Evolutionary conservation across 805 yeast species (phyloP).

Genomic region (Candida maesae): DNA sequence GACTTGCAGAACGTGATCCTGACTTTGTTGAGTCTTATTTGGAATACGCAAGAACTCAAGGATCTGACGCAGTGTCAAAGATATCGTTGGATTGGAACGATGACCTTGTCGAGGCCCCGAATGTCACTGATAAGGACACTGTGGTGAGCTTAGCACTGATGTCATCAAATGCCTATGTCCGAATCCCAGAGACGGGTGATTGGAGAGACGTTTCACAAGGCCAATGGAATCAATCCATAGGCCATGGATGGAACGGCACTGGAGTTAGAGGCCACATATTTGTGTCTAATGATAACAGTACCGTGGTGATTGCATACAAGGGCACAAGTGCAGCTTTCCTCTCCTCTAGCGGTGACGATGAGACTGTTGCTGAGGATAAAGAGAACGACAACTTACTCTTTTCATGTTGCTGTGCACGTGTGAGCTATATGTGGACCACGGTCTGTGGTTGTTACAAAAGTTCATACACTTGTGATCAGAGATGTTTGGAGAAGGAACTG

Average conservation of each 20-base stretch:
- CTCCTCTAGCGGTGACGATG: conserved; percentile 78
- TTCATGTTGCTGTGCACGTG: conserved; percentile 94
- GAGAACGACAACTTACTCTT: conserved; percentile 83
- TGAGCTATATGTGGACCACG: conserved; percentile 87
- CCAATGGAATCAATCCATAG: conserved; percentile 46
- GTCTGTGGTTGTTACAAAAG: conserved; percentile 91
- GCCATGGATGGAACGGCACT: conserved; percentile 82
- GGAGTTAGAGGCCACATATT: conserved; percentile 93
- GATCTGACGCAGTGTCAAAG: conserved; percentile 33
- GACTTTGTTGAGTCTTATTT: conserved; percentile 64
- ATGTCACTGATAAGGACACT: conserved; percentile 71
- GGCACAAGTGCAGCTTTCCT: conserved; percentile 87
- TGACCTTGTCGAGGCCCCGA: conserved; percentile 59
- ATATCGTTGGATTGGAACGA: conserved; percentile 63
- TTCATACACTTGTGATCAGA: conserved; percentile 84
- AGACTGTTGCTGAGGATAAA: conserved; percentile 78
- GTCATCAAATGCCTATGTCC: conserved; percentile 89
- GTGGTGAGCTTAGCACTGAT: conserved; percentile 73
- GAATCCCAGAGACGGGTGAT: conserved; percentile 70
- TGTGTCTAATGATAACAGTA: conserved; percentile 50
- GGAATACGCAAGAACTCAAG: conserved; percentile 41
- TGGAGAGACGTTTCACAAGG: conserved; percentile 81
- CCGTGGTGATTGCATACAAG: conserved; percentile 76
- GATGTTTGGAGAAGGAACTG: conserved; percentile 76
- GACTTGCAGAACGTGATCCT: conserved; percentile 49